phyloP scores from a whole-genome alignment of 2,329 filamentous ascomycete genomes.

The Trichoderma afroharzianum region DNA sequence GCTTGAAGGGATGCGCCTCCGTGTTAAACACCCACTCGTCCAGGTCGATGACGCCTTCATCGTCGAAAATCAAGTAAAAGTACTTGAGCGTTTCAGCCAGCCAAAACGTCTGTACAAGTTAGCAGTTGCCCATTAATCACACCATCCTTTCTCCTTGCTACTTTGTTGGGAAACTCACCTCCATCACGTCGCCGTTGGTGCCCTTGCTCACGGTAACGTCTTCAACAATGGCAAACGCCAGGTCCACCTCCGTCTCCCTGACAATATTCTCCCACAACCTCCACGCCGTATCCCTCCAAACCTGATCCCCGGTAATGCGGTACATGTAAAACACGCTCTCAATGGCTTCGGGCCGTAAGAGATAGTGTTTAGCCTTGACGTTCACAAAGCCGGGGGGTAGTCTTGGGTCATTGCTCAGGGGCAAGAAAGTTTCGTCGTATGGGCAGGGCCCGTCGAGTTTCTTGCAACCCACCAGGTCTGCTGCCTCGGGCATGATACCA shows the following conservation, averaged over 20 bases:
- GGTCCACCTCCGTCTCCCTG: constrained; percentile 40
- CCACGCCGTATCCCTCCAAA: constrained; percentile 46
- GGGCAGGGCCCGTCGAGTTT: constrained; percentile 34
- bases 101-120: constrained; percentile 57
- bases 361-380: constrained; percentile 41
- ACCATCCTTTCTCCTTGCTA: neutral
- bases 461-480: constrained; percentile 37
- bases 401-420: constrained; percentile 19
- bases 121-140: neutral
- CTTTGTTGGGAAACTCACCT: constrained; percentile 37
- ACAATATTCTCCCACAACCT: constrained; percentile 45
- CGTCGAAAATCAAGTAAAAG: constrained; percentile 69
- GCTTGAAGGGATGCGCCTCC: constrained; percentile 50
- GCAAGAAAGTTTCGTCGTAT: constrained; percentile 29
- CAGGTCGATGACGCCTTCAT: constrained; percentile 59
- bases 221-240: constrained; percentile 41
- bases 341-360: constrained; percentile 49
- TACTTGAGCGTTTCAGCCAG: constrained; percentile 75
- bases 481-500: constrained; percentile 53
- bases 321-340: constrained; percentile 52
- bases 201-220: constrained; percentile 33
- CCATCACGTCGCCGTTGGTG: constrained; percentile 57
- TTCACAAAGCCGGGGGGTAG: constrained; percentile 57
- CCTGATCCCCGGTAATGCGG: constrained; percentile 45
- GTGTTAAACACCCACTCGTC: constrained; percentile 68